phyloP scores from a whole-genome alignment of 805 yeast genomes.

The Myxozyma monticola region DNA sequence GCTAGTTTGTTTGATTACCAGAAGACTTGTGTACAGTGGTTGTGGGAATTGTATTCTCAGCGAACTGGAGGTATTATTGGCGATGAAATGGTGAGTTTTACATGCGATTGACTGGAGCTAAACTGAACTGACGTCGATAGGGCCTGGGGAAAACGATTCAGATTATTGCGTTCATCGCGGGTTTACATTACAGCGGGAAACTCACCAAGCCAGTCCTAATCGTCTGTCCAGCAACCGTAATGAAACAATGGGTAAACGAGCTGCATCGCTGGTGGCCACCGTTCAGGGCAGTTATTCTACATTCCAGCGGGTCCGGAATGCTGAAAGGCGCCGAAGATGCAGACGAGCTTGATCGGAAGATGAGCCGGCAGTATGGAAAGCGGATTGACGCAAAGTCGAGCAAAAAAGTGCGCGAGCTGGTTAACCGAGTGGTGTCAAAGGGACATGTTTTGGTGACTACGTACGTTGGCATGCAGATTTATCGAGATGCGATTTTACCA shows the following conservation, averaged over 20 bases:
- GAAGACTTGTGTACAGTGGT: constrained; percentile 96
- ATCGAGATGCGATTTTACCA: constrained; percentile 62
- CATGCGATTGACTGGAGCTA: too few relatives aligned
- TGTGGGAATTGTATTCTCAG: constrained; percentile 89
- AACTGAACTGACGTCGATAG: not conserved
- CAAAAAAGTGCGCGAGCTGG: constrained; percentile 31
- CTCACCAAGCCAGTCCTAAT: constrained; percentile 76
- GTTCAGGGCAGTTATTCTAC: constrained; percentile 77
- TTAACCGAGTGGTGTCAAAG: constrained; percentile 25
- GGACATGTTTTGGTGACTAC: constrained; percentile 92
- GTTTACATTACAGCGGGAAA: constrained; percentile 77
- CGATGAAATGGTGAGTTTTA: constrained; percentile 75
- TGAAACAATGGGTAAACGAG: constrained; percentile 97
- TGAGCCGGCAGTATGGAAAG: constrained; percentile 40
- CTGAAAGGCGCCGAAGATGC: constrained; percentile 35
- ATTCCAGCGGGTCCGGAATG: constrained; percentile 92
- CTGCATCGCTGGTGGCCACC: constrained; percentile 99
- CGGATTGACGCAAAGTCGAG: constrained; percentile 35
- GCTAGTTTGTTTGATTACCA: constrained; percentile 88
- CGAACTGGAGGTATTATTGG: constrained; percentile 93
- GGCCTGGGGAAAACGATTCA: constrained; percentile 96
- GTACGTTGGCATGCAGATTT: constrained; percentile 78
- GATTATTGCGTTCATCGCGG: constrained; percentile 85
- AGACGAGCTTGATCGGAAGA: constrained; percentile 36
- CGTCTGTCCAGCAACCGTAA: constrained; percentile 95